Evolutionary conservation across 163 green algal genomes (phyloP), one percentile per base, ranked within the genome.

Genomic region (Prototheca stagnorum): DNA sequence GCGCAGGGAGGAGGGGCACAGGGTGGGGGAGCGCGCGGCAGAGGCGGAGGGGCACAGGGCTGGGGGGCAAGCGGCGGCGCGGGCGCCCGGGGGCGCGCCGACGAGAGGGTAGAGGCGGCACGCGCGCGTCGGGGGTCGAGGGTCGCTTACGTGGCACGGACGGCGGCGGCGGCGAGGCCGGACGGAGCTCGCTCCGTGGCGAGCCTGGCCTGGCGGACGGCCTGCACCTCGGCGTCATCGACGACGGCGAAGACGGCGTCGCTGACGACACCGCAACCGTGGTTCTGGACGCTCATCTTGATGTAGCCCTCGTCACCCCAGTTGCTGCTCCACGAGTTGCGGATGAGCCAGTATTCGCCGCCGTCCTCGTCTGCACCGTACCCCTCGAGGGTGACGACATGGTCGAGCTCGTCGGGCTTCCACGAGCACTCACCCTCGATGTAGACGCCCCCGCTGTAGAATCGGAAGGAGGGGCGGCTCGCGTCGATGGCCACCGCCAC

Each of bases 331-430:
- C 75, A 84, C 0, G 62, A 75, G 59, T 80, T 84, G 6, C 28
- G 27, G 24, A 85, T 61, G 11, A 79, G 51, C 73, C 73, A 85
- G 57, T 77, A 85, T 27, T 79, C 67, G 7, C 64, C 53, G 22
- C 44, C 20, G 4, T 20, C 28, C 4, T 48, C 26, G 44, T 75
- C 57, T 23, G 59, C 73, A 48, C 77, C 80, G 53, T 87, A 90
- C 7, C 80, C 80, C n/a, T 86, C 65, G 34, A 91, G 43, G 43
- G 77, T 43, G 16, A 88, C 67, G 17, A 67, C 65, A 50, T 92
- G 80, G 56, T 89, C 74, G 41, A 89, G 67, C 22, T 78, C 45
- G 4, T 61, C 57, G 2, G 53, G 27, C 27, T 67, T 66, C 29
- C 17, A 66, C 19, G 51, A 42, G 58, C 78, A 87, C 11, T 58